These are phyloP conservation scores for Lachancea cidri DNA, from an alignment of 805 yeast species.

Conservation along the genomic window DNA sequence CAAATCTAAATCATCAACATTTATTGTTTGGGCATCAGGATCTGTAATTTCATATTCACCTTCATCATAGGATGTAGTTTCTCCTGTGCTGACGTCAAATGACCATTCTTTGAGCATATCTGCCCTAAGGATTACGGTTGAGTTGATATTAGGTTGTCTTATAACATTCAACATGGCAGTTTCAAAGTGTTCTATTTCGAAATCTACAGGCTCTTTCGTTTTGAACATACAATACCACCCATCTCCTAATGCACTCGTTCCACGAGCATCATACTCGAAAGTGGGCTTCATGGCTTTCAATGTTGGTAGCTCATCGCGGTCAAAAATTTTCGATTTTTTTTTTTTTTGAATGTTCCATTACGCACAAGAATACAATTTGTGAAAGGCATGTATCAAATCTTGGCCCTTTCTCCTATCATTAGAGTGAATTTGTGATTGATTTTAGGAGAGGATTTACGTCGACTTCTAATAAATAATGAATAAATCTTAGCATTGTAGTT, in stretches of 20 bases:
- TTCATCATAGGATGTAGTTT: slow-evolving; percentile 7
- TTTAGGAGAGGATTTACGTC: too few species aligned
- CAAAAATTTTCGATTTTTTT: not conserved
- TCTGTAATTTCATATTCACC: slow-evolving; percentile 13
- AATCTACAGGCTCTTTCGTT: slow-evolving; percentile 19
- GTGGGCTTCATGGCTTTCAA: not conserved
- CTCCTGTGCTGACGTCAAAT: slow-evolving; percentile 30
- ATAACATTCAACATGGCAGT: slow-evolving; percentile 76
- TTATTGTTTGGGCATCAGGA: slow-evolving; percentile 25
- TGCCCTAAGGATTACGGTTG: slow-evolving; percentile 85
- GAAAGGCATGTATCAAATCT: too few species aligned
- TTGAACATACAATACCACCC: slow-evolving; percentile 28
- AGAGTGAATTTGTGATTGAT: too few species aligned
- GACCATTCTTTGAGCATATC: slow-evolving; percentile 59
- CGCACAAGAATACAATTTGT: too few species aligned
- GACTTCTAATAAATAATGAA: too few species aligned
- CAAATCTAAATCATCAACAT: slow-evolving; percentile 40
- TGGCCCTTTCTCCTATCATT: too few species aligned
- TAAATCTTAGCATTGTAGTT: too few species aligned
- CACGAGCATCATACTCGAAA: slow-evolving; percentile 15
- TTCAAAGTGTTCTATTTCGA: slow-evolving; percentile 48
- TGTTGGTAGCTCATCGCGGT: slow-evolving; percentile 1
- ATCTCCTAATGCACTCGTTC: slow-evolving; percentile 23
- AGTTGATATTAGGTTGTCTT: slow-evolving; percentile 82
- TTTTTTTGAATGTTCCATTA: too few species aligned